Base-by-base conservation (phyloP, 2,329 filamentous ascomycete genomes). In the Neopestalotiopsis rosae region DNA sequence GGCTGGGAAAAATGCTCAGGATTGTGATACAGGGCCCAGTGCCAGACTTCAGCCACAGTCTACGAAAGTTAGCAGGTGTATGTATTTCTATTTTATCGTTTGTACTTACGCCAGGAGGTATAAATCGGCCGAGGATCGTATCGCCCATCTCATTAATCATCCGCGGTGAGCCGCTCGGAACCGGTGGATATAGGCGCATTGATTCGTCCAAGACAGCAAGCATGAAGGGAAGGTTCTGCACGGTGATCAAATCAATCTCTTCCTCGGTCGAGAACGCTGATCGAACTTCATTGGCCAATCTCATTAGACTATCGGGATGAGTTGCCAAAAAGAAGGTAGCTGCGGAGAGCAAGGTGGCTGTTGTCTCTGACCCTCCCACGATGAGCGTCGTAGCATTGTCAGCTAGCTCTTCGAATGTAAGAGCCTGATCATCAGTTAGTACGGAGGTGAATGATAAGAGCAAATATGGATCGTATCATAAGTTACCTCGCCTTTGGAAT, bases 341-440 rank as follows among this genome's bases (percentile, higher is more conserved):
- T 14, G 17, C 63, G 9, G 32, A 28, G 40, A 52, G 24, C 17
- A 42, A n/a, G 13, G 45, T 65, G 10, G 42, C 40, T 7, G 42
- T 65, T 5, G 63, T 65, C 13, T 65, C 63, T 28, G 40, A 52
- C 32, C 63, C 63, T 52, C 38, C 63, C 4, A 56, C 17, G 4
- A 73, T 69, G 2, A 73, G 57, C 68, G 72, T 69, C 40, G 72
- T 68, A 7, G 72, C 72, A 32, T 73, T 73, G 38, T 66, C 71
- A 17, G 72, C 72, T 69, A 73, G 70, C 70, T 73, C 67, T 49
- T 71, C 28, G 14, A 63, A 30, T 3, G 61, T 42, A 5, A 63
- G 30, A 12, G 9, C 58, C 58, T 61, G 14, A 30, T 3, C 24
- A 28, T 28, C 24, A 28, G 32, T 45, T 12, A 63, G 24, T 28